Conservation (phyloP, 1,284 basidiomycete species). For the Ganoderma sinense region DNA sequence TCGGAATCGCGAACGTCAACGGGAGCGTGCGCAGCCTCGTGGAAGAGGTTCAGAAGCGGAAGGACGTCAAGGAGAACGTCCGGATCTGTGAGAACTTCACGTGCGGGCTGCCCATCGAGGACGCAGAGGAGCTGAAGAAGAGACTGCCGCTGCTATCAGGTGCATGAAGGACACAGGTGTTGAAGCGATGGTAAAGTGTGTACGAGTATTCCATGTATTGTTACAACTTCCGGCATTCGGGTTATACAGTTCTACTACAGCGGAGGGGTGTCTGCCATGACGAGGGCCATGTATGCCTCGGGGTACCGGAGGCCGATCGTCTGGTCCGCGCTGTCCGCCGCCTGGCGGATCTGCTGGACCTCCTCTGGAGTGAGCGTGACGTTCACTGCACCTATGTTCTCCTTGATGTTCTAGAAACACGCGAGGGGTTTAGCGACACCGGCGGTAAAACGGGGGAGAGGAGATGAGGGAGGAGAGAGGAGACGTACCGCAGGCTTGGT, state of each 20-base stretch:
- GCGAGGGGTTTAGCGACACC: constrained; percentile 24
- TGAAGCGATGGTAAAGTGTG: background rate
- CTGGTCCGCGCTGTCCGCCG: constrained; percentile 40
- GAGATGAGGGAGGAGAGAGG: too few species aligned
- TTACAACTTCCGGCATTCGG: background rate
- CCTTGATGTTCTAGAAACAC: constrained; percentile 48
- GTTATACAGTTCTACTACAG: constrained; percentile 1
- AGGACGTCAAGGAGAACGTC: constrained; percentile 28
- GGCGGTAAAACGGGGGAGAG: background rate
- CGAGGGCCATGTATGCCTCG: constrained; percentile 12
- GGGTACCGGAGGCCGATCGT: constrained; percentile 33
- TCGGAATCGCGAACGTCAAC: constrained; percentile 34
- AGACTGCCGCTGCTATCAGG: constrained; percentile 5
- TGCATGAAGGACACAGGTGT: background rate
- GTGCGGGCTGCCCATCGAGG: constrained; percentile 38
- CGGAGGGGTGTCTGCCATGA: constrained; percentile 33
- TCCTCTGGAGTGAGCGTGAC: constrained; percentile 44
- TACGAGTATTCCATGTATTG: background rate
- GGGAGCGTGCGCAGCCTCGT: constrained; percentile 33
- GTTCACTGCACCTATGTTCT: constrained; percentile 46
- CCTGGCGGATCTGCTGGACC: constrained; percentile 40
- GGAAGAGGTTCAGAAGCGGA: constrained; percentile 19
- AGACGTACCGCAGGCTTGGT: constrained; percentile 28
- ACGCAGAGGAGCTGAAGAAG: constrained; percentile 30
- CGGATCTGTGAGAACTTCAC: constrained; percentile 39